phyloP scores from a whole-genome alignment of 2,329 filamentous ascomycete genomes.

The Pseudohalonectria lignicola region DNA sequence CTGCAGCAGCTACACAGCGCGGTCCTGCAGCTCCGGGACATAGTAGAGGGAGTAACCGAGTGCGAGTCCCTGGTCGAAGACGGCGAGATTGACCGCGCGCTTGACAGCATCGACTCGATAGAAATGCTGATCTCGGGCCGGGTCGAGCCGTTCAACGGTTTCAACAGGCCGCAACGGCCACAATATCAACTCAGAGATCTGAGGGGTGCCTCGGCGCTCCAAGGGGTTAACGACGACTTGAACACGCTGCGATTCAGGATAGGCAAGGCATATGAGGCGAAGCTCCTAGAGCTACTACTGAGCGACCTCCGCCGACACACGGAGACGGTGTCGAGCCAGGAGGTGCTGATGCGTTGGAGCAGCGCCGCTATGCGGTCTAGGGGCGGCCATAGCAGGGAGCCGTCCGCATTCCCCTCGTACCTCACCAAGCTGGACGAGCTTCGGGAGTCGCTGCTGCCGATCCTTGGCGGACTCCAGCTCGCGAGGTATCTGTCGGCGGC shows the following conservation, averaged over 20 bases:
- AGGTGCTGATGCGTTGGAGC: conserved; percentile 79
- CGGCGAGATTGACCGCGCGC: conserved; percentile 72
- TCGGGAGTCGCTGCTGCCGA: conserved; percentile 57
- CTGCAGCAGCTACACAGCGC: conserved; percentile 71
- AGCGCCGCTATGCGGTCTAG: conserved; percentile 62
- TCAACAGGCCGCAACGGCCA: not conserved
- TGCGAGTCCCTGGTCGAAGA: conserved; percentile 76
- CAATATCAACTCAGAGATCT: conserved; percentile 50
- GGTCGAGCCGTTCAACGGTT: conserved; percentile 24
- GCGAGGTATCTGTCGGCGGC: conserved; percentile 72
- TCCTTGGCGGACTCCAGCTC: conserved; percentile 68
- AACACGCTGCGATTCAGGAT: conserved; percentile 66
- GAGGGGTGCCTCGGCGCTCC: conserved; percentile 64
- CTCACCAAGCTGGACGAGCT: conserved; percentile 61
- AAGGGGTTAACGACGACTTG: conserved; percentile 70
- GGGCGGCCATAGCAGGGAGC: conserved; percentile 53
- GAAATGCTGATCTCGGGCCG: conserved; percentile 75
- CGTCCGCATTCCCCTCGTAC: conserved; percentile 68
- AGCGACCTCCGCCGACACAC: conserved; percentile 73
- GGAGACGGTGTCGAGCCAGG: conserved; percentile 55
- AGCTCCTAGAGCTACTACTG: conserved; percentile 69
- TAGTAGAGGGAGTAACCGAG: conserved; percentile 62
- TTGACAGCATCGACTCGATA: conserved; percentile 65
- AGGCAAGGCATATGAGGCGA: conserved; percentile 74
- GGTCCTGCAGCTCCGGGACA: conserved; percentile 68